Evolutionary conservation across 257 asterid species (phyloP).

Genomic region (Agastache rugosa): DNA sequence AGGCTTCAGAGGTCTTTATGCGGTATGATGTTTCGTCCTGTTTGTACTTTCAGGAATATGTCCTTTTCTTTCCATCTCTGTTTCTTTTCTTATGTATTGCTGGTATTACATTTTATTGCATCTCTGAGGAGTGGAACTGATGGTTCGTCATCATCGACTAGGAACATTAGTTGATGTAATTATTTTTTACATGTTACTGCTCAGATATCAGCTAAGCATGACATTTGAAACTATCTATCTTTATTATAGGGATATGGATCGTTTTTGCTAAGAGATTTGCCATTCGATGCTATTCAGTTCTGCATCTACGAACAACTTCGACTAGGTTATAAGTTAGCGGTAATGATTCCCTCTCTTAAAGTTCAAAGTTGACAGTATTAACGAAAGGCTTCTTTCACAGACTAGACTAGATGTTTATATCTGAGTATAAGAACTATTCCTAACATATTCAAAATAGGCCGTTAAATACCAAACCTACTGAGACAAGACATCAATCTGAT

Average conservation of each 20-base stretch:
- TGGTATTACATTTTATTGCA: neutral
- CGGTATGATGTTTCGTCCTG: slow-evolving; percentile 56
- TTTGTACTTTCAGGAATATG: slow-evolving; percentile 12
- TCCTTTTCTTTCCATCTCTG: slow-evolving; percentile 20
- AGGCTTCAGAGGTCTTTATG: slow-evolving; percentile 93
- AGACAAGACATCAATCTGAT: slow-evolving; percentile 26
- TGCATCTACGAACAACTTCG: slow-evolving; percentile 94
- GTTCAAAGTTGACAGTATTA: slow-evolving; percentile 14
- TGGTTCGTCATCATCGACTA: slow-evolving; percentile 2
- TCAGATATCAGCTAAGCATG: slow-evolving; percentile 20
- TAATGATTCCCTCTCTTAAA: slow-evolving; percentile 49
- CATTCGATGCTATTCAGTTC: slow-evolving; percentile 83
- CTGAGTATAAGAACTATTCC: neutral
- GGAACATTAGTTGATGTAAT: slow-evolving; percentile 16
- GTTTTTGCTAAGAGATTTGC: slow-evolving; percentile 79
- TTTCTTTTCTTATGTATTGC: slow-evolving; percentile 13
- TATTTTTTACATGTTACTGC: slow-evolving; percentile 6
- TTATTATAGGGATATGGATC: slow-evolving; percentile 82
- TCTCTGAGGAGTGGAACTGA: slow-evolving; percentile 19
- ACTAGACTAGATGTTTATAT: slow-evolving; percentile 23
- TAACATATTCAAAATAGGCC: neutral
- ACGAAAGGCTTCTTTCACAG: slow-evolving; percentile 16
- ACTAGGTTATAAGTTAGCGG: slow-evolving; percentile 89
- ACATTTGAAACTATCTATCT: slow-evolving; percentile 3
- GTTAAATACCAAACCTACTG: neutral